phyloP scores from a whole-genome alignment of 2,329 filamentous ascomycete species.

The Epichloe festucae region DNA sequence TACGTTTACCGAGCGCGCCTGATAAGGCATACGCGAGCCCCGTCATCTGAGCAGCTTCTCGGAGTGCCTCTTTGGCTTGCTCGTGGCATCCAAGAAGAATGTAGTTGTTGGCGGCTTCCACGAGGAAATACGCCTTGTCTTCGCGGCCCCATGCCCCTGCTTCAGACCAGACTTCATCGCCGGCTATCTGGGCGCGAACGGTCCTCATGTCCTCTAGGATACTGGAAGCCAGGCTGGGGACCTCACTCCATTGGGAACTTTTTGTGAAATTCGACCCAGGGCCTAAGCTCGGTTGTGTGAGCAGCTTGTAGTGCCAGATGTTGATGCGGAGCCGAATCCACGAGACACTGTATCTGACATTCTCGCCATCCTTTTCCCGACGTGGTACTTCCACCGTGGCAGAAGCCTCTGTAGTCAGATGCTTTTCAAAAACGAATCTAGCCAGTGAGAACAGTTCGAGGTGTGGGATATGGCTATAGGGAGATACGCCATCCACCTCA shows the following conservation, averaged over 20 bases:
- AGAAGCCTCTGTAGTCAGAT: constrained; percentile 10
- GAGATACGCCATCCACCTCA: constrained; percentile 70
- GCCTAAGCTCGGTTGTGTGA: constrained; percentile 43
- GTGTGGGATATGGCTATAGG: constrained; percentile 72
- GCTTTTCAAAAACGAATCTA: constrained; percentile 29
- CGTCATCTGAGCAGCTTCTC: constrained; percentile 51
- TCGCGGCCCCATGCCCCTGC: constrained; percentile 27
- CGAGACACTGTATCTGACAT: constrained; percentile 32
- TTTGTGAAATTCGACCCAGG: constrained; percentile 42
- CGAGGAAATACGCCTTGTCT: constrained; percentile 54
- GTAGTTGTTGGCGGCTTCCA: constrained; percentile 74
- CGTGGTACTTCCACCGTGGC: constrained; percentile 15
- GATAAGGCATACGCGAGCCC: constrained; percentile 72
- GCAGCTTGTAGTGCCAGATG: constrained; percentile 52
- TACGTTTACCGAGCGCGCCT: constrained; percentile 75
- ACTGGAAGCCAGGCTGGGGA: constrained; percentile 39
- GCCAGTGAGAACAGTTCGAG: constrained; percentile 76
- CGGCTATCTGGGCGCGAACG: constrained; percentile 26
- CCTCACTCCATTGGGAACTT: constrained; percentile 45
- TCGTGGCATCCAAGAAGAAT: constrained; percentile 73
- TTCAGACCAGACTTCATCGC: constrained; percentile 24
- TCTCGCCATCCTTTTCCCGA: constrained; percentile 23
- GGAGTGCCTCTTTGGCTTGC: constrained; percentile 59
- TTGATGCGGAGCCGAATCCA: constrained; percentile 62
- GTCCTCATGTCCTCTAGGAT: constrained; percentile 31